Conservation (phyloP, 305 asterid species). For the Salvia sclarea region DNA sequence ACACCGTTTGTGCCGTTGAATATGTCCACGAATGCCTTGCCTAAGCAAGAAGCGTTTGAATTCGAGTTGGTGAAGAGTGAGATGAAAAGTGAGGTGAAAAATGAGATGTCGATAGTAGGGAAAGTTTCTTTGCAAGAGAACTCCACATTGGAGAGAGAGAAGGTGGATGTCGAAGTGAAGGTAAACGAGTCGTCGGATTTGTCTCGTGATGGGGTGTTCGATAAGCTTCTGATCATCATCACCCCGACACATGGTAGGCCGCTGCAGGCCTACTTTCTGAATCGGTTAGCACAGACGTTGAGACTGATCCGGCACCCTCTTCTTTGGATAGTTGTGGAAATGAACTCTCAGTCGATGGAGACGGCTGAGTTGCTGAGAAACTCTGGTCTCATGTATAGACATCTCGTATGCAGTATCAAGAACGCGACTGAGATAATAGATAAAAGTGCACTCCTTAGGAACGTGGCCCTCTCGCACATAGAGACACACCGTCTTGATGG, state of each 20-base stretch:
- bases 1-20: slow-evolving; percentile 53
- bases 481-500: slow-evolving; percentile 77
- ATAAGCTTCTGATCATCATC: slow-evolving; percentile 70
- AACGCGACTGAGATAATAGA: slow-evolving; percentile 43
- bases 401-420: slow-evolving; percentile 53
- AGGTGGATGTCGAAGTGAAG: slow-evolving; percentile 27
- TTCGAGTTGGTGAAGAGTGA: slow-evolving; percentile 40
- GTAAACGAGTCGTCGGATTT: neutral
- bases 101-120: slow-evolving; percentile 32
- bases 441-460: slow-evolving; percentile 49
- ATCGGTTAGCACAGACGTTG: slow-evolving; percentile 59
- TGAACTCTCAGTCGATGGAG: slow-evolving; percentile 58
- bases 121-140: slow-evolving; percentile 32
- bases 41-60: slow-evolving; percentile 46
- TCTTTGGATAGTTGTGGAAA: slow-evolving; percentile 84
- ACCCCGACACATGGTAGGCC: slow-evolving; percentile 56
- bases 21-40: slow-evolving; percentile 39
- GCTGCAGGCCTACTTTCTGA: slow-evolving; percentile 57
- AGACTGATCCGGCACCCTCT: slow-evolving; percentile 58
- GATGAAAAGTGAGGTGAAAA: slow-evolving; percentile 35
- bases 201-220: slow-evolving; percentile 29
- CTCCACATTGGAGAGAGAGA: slow-evolving; percentile 30
- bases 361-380: slow-evolving; percentile 69
- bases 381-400: slow-evolving; percentile 69
- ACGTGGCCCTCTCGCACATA: slow-evolving; percentile 71